Evolutionary conservation across 2,329 filamentous ascomycete genomes (phyloP).

Genomic region (Stachybotrys elegans): DNA sequence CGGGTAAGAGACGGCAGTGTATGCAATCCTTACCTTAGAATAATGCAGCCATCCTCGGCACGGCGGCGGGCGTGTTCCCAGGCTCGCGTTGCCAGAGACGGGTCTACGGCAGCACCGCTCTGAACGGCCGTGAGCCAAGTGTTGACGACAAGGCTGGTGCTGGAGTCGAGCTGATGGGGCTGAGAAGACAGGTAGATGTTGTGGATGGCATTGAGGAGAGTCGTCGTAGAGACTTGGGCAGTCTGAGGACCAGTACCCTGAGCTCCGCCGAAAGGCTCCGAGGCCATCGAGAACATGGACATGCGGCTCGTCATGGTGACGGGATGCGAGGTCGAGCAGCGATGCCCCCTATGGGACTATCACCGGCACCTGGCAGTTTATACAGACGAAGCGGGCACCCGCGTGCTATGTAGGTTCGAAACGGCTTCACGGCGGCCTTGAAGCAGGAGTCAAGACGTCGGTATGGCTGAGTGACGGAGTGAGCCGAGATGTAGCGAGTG

Average conservation of each 20-base stretch:
- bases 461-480: too few relatives aligned
- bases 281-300: slow-evolving; percentile 65
- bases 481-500: too few relatives aligned
- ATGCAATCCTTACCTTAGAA: slow-evolving; percentile 66
- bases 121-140: slow-evolving; percentile 85
- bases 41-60: slow-evolving; percentile 91
- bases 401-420: too few relatives aligned
- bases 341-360: slow-evolving; percentile 34
- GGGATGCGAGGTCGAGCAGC: slow-evolving; percentile 12
- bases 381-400: slow-evolving; percentile 3
- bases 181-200: slow-evolving; percentile 78
- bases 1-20: neutral
- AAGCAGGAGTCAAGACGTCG: too few relatives aligned
- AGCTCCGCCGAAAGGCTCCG: slow-evolving; percentile 54
- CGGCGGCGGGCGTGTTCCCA: slow-evolving; percentile 96
- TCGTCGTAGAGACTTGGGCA: slow-evolving; percentile 84
- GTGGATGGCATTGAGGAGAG: slow-evolving; percentile 86
- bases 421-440: too few relatives aligned
- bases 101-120: slow-evolving; percentile 69
- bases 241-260: slow-evolving; percentile 61
- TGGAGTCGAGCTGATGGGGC: slow-evolving; percentile 82
- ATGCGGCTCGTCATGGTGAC: slow-evolving; percentile 55
- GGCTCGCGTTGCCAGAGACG: slow-evolving; percentile 69
- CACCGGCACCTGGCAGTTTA: slow-evolving; percentile 18
- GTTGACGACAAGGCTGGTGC: slow-evolving; percentile 89